A percentile compares a stretch with the other conserved stretches of the same genome.
phyloP scores from a whole-genome alignment of 106 monocot species.

The Allium cepa region DNA sequence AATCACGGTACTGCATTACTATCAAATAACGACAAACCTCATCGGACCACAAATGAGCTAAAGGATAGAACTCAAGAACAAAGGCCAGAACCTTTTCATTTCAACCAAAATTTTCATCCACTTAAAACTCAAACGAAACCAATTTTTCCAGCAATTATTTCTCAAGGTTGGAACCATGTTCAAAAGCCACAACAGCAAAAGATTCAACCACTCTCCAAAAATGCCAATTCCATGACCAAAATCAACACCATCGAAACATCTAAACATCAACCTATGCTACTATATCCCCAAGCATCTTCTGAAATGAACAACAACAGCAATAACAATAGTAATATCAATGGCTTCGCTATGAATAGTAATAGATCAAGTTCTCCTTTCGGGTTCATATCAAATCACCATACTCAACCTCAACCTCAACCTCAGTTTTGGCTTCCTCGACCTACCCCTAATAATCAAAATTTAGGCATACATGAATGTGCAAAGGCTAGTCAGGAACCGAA shows the following conservation, averaged over 20 bases:
- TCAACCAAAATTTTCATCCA: conserved; percentile 9
- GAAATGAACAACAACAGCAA: conserved; percentile 5
- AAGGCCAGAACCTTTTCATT: conserved; percentile 18
- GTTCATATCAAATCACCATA: conserved; percentile 6
- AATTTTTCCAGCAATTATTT: conserved; percentile 10
- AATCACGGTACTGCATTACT: conserved; percentile 6
- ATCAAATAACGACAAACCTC: conserved; percentile 5
- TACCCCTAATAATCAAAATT: conserved; percentile 14
- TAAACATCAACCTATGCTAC: conserved; percentile 5
- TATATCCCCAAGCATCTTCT: conserved; percentile 3
- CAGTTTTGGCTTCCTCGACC: conserved; percentile 7
- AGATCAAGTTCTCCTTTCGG: conserved; percentile 10
- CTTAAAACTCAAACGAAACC: not conserved
- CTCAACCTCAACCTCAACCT: conserved; percentile 24
- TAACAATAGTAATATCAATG: conserved; percentile 9
- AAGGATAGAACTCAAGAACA: conserved; percentile 8
- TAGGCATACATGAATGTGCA: conserved; percentile 13
- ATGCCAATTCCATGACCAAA: conserved; percentile 9
- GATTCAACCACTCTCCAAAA: conserved; percentile 4
- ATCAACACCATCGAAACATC: not conserved
- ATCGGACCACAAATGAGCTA: conserved; percentile 1
- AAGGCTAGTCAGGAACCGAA: conserved; percentile 22
- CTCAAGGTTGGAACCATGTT: conserved; percentile 9
- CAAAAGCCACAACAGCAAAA: conserved; percentile 15
- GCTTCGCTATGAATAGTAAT: conserved; percentile 2